Evolutionary conservation across 768 basidiomycete species (phyloP).

Genomic region (Lactarius hatsudake): DNA sequence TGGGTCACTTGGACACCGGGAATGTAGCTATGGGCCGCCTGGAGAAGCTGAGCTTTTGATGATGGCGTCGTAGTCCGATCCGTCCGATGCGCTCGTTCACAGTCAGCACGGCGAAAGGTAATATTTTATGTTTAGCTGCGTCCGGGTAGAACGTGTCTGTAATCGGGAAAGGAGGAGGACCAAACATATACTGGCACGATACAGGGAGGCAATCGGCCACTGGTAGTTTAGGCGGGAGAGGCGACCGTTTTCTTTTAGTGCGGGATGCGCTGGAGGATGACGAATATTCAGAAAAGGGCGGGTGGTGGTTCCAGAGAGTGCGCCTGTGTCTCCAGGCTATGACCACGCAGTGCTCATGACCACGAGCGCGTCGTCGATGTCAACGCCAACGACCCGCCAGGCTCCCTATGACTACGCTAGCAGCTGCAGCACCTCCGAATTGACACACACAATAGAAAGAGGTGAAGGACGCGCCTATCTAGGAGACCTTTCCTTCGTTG

Average conservation of each 20-base stretch:
- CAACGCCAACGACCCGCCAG: constrained; percentile 72
- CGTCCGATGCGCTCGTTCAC: constrained; percentile 56
- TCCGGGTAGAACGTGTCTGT: constrained; percentile 31
- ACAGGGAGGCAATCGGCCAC: constrained; percentile 65
- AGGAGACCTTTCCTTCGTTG: constrained; percentile 19
- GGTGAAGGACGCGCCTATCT: constrained; percentile 30
- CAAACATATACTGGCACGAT: constrained; percentile 74
- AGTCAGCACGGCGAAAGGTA: constrained; percentile 68
- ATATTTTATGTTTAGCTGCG: constrained; percentile 41
- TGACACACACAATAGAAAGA: neutral
- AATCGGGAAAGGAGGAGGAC: constrained; percentile 66
- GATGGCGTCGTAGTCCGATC: constrained; percentile 68
- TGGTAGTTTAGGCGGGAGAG: neutral
- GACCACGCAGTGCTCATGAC: no score
- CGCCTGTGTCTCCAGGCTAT: constrained; percentile 78
- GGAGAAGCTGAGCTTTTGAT: no score
- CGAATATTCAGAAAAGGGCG: constrained; percentile 36
- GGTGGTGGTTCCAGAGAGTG: constrained; percentile 68
- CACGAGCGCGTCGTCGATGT: constrained; percentile 75
- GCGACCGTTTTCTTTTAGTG: constrained; percentile 27
- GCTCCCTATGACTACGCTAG: constrained; percentile 66
- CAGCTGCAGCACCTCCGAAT: neutral
- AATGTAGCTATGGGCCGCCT: constrained; percentile 36
- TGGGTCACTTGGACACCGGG: constrained; percentile 79
- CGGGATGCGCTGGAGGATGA: constrained; percentile 1